Evolutionary conservation across 1,284 basidiomycete species (phyloP).

Genomic region (Ceratorhiza oryzae-sativae): DNA sequence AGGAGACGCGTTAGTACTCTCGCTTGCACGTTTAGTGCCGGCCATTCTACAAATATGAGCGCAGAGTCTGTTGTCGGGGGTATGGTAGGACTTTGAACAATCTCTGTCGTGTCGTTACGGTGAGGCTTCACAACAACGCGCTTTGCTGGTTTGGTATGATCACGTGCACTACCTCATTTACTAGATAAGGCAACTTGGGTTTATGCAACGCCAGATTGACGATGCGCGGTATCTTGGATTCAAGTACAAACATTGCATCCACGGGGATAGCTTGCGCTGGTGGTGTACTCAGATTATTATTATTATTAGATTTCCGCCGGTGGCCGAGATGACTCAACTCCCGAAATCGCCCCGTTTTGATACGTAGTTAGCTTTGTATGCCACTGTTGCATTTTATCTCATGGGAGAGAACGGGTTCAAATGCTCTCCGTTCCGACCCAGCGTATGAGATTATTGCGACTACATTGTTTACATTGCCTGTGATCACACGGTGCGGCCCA

Average conservation of each 20-base stretch:
- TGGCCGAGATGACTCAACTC: slow-evolving; percentile 15
- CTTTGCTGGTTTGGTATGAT: not conserved
- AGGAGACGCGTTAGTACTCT: not conserved
- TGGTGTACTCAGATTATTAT: not conserved
- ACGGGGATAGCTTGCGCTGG: not conserved
- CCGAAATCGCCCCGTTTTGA: slow-evolving; percentile 5
- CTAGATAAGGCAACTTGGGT: not conserved
- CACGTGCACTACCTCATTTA: not conserved
- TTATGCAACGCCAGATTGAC: not conserved
- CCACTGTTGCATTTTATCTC: not conserved
- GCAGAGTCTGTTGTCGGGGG: slow-evolving; percentile 44
- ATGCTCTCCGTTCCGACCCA: not conserved
- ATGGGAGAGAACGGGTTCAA: not conserved
- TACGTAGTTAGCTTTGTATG: not conserved
- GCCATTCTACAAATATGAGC: slow-evolving; percentile 18
- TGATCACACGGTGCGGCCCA: not conserved
- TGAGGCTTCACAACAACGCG: not conserved
- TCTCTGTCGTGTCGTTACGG: slow-evolving; percentile 3
- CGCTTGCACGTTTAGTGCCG: slow-evolving; percentile 37
- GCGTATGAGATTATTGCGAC: not conserved
- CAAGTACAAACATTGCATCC: not conserved
- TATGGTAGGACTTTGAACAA: not conserved
- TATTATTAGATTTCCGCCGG: not conserved
- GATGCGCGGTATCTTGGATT: not conserved
- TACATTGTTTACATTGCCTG: not conserved